Evolutionary conservation across 2,329 filamentous ascomycete genomes (phyloP).

Genomic region (Penicillium sp.): DNA sequence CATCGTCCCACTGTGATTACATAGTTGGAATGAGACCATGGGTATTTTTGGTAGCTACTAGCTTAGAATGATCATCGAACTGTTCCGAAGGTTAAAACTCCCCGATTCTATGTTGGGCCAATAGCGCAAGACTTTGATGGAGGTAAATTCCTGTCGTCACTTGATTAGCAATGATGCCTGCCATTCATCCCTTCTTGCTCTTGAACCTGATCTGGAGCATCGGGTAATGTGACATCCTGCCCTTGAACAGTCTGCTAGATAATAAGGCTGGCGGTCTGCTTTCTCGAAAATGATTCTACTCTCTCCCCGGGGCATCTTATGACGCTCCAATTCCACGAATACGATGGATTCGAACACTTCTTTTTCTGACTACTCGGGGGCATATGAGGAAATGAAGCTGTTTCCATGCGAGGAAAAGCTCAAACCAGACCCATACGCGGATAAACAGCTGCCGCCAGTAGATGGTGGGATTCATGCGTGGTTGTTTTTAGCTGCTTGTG

Average conservation of each 20-base stretch:
- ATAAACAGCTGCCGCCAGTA: slow-evolving; percentile 29
- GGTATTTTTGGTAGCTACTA: background rate
- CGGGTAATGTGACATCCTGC: slow-evolving; percentile 18
- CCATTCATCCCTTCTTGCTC: slow-evolving; percentile 17
- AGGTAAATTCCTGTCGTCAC: slow-evolving; percentile 20
- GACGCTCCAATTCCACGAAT: background rate
- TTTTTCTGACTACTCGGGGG: slow-evolving; percentile 1
- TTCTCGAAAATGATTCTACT: background rate
- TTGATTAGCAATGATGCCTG: slow-evolving; percentile 4
- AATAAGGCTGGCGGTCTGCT: background rate
- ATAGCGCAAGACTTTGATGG: background rate
- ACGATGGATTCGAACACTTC: slow-evolving; percentile 3
- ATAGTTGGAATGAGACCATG: background rate
- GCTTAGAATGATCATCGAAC: background rate
- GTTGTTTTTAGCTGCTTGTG: slow-evolving; percentile 53
- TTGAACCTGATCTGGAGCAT: slow-evolving; percentile 7
- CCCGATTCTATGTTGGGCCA: slow-evolving; percentile 11
- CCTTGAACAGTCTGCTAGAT: background rate
- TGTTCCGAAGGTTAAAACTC: background rate
- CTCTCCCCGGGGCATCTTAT: background rate
- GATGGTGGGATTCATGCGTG: slow-evolving; percentile 46
- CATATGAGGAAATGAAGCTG: slow-evolving; percentile 8
- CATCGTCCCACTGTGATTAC: background rate
- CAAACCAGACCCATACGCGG: background rate
- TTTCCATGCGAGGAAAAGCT: slow-evolving; percentile 8